Evolutionary conservation across 2,329 filamentous ascomycete genomes (phyloP).

Genomic region (Exophiala mesophila): DNA sequence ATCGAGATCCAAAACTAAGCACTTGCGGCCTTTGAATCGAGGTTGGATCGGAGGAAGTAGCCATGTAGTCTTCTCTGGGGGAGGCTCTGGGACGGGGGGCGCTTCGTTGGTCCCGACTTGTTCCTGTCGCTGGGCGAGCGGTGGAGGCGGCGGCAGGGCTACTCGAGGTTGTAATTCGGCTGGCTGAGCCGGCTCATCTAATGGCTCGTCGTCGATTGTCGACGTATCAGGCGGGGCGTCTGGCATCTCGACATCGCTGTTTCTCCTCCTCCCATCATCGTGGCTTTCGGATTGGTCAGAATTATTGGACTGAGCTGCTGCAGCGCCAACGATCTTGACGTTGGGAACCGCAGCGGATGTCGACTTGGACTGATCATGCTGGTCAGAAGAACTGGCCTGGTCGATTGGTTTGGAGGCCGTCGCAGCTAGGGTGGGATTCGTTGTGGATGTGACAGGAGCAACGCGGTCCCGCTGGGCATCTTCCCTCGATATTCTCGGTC

Average conservation of each 20-base stretch:
- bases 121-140: constrained; percentile 42
- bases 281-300: constrained; percentile 2
- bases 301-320: constrained; percentile 11
- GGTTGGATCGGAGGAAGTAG: constrained; percentile 77
- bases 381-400: not conserved
- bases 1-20: constrained; percentile 88
- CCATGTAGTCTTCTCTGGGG: constrained; percentile 55
- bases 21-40: constrained; percentile 82
- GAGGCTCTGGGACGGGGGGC: constrained; percentile 39
- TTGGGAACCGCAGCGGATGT: constrained; percentile 11
- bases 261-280: constrained; percentile 9
- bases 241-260: constrained; percentile 57
- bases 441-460: constrained; percentile 6
- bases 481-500: constrained; percentile 14
- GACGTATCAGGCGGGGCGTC: constrained; percentile 52
- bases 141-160: constrained; percentile 54
- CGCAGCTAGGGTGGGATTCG: constrained; percentile 2
- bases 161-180: constrained; percentile 41
- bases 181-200: constrained; percentile 37
- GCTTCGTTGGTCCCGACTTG: constrained; percentile 36
- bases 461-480: constrained; percentile 16
- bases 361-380: constrained; percentile 13
- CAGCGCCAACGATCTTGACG: constrained; percentile 18
- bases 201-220: constrained; percentile 47
- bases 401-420: not conserved